Evolutionary conservation across 257 asterid species (phyloP).

Genomic region (Scutellaria barbata): DNA sequence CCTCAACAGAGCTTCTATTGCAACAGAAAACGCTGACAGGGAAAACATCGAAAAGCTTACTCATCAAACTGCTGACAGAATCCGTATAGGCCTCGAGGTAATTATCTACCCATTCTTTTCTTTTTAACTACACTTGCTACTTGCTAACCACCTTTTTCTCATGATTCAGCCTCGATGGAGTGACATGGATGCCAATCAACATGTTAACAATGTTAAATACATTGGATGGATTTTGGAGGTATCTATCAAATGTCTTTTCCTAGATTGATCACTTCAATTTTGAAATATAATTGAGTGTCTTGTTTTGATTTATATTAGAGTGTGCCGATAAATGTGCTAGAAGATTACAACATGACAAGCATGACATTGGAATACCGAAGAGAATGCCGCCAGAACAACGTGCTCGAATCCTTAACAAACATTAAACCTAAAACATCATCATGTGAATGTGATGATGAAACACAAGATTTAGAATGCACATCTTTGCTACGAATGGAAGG

Average conservation of each 20-base stretch:
- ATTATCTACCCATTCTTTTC: too few relatives aligned
- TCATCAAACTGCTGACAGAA: slow-evolving; percentile 57
- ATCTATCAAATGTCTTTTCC: too few relatives aligned
- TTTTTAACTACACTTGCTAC: too few relatives aligned
- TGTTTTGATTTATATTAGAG: slow-evolving; percentile 48
- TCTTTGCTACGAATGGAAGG: slow-evolving; percentile 85
- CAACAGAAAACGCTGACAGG: slow-evolving; percentile 49
- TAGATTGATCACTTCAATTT: too few relatives aligned
- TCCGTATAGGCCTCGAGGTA: slow-evolving; percentile 67
- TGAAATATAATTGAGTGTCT: too few relatives aligned
- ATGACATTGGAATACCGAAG: slow-evolving; percentile 76
- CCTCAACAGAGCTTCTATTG: slow-evolving; percentile 55
- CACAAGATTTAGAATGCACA: slow-evolving; percentile 55
- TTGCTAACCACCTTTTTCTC: too few relatives aligned
- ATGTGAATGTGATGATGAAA: neutral
- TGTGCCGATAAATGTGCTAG: slow-evolving; percentile 64
- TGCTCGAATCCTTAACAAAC: slow-evolving; percentile 69
- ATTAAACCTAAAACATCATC: slow-evolving; percentile 33
- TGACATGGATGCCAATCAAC: slow-evolving; percentile 93
- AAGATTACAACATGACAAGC: slow-evolving; percentile 61
- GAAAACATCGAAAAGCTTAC: slow-evolving; percentile 71
- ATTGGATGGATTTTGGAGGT: slow-evolving; percentile 94
- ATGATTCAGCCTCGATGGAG: slow-evolving; percentile 87
- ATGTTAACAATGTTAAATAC: slow-evolving; percentile 87
- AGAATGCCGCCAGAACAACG: slow-evolving; percentile 68